Base-by-base conservation (phyloP, 345 rosid species). In the Boechera divaricarpa region DNA sequence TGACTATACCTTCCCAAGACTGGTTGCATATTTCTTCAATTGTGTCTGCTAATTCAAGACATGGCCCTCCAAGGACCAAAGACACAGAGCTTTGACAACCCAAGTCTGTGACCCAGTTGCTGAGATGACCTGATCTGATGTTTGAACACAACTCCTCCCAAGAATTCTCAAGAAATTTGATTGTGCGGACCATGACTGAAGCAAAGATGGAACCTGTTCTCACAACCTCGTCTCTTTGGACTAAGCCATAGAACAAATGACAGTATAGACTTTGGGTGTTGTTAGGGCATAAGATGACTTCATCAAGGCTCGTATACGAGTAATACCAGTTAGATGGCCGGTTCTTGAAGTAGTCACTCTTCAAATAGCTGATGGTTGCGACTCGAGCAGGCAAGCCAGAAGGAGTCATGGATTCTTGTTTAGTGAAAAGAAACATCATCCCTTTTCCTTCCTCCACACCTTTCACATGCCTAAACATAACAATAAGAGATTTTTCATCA, bases 121-220 rank as follows among this genome's bases (percentile, higher is more conserved):
- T 90, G 58, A 91, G 39, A 24, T 49, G 81, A 10, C 94, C 92
- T 13, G 83, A 75, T 75, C 91, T 82, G 66, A 93, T 90, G 80
- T 91, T 88, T n/a, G 81, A 76, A 63, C 96, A 90, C 32, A 93
- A 49, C 74, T 93, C 98, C 32, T 76, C 73, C 97, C 90, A 90
- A 66, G 86, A 35, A 54, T 85, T 85, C 72, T 93, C 94, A 48
- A 93, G 79, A 79, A 88, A 82, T 70, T 90, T 90, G 81, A 93
- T 86, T 3, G 98, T 89, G 28, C 97, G 79, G 28, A 88, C 80
- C 77, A 90, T 85, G 36, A 96, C 97, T 1, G 98, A 93, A 31
- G 98, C 96, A 7, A 93, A 93, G 70, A 93, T 84, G 21, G 98
- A 94, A 10, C 97, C 98, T 4, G 86, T 92, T 24, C 97, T 76